A percentile compares a stretch with the other conserved stretches of the same genome.
phyloP scores from a whole-genome alignment of 1,284 basidiomycete genomes.

The Rhodotorula sp. region DNA sequence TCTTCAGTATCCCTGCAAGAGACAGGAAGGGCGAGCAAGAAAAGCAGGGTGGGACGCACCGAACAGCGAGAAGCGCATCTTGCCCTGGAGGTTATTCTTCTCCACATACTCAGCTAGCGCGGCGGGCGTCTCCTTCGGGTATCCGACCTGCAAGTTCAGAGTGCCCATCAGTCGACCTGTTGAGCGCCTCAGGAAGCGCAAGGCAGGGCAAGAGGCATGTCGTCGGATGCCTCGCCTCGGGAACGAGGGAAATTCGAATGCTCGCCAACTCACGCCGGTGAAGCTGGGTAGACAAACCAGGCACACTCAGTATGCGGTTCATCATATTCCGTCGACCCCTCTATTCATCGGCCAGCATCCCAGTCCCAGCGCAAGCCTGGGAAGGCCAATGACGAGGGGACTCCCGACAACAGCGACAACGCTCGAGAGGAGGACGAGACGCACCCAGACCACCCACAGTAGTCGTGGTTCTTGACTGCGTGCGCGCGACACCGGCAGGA shows the following conservation, averaged over 20 bases:
- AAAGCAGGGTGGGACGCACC: not conserved
- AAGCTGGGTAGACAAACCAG: not conserved
- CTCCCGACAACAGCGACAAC: not conserved
- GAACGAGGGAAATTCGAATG: not conserved
- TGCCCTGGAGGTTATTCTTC: conserved; percentile 54
- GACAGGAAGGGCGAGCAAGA: too few relatives aligned
- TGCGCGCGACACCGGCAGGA: not conserved
- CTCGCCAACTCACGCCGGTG: conserved; percentile 7
- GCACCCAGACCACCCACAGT: conserved; percentile 57
- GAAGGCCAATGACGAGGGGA: too few relatives aligned
- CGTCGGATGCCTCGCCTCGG: conserved; percentile 48
- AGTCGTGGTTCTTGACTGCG: conserved; percentile 51
- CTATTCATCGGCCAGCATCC: too few relatives aligned
- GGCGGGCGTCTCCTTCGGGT: conserved; percentile 53
- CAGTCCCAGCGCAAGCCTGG: too few relatives aligned
- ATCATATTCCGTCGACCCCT: accelerated
- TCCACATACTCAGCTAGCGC: conserved; percentile 55
- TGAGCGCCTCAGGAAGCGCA: not conserved
- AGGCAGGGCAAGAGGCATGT: conserved; percentile 28
- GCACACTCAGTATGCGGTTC: not conserved
- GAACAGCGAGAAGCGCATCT: conserved; percentile 58
- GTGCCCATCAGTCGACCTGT: not conserved
- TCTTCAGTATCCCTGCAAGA: not conserved
- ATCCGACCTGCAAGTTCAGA: conserved; percentile 49
- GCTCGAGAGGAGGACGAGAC: not conserved